Conservation (phyloP, 306 rosid genomes). For the Gastrolobium bilobum region DNA sequence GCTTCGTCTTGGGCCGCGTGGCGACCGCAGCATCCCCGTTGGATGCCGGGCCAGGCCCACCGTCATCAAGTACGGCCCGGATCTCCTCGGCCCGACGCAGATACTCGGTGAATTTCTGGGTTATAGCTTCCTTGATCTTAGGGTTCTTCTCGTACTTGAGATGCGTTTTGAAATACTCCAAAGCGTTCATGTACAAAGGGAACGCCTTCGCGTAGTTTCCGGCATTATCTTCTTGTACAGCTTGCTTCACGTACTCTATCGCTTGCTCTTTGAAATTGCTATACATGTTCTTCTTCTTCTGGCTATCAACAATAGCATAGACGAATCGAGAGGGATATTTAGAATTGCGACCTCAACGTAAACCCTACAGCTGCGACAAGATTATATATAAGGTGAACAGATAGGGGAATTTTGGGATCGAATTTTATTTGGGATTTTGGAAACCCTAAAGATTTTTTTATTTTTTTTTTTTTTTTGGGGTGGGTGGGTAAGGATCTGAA, state of each 20-base stretch:
- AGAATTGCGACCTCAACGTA: neutral
- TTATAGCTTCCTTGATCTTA: constrained; percentile 92
- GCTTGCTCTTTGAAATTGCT: constrained; percentile 99
- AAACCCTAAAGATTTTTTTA: neutral
- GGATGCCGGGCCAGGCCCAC: constrained; percentile 84
- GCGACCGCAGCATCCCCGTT: constrained; percentile 95
- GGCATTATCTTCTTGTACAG: constrained; percentile 87
- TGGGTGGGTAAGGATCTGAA: constrained; percentile 16
- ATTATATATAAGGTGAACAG: constrained; percentile 1
- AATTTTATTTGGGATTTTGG: constrained; percentile 43
- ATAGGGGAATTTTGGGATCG: neutral
- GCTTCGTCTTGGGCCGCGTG: constrained; percentile 85
- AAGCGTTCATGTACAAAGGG: constrained; percentile 92
- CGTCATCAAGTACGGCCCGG: constrained; percentile 89
- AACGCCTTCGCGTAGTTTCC: constrained; percentile 95
- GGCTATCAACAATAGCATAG: constrained; percentile 41
- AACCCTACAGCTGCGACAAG: constrained; percentile 58
- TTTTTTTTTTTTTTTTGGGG: neutral
- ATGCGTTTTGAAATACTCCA: constrained; percentile 94
- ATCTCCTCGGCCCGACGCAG: constrained; percentile 99
- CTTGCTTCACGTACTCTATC: constrained; percentile 96
- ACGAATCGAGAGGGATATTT: neutral
- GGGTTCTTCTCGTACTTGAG: constrained; percentile 98
- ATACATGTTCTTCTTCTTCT: constrained; percentile 62
- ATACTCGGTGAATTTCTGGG: constrained; percentile 95